Evolutionary conservation across 345 rosid genomes (phyloP), one percentile per base, ranked within the genome.

Genomic region (Arabidopsis arenosa): DNA sequence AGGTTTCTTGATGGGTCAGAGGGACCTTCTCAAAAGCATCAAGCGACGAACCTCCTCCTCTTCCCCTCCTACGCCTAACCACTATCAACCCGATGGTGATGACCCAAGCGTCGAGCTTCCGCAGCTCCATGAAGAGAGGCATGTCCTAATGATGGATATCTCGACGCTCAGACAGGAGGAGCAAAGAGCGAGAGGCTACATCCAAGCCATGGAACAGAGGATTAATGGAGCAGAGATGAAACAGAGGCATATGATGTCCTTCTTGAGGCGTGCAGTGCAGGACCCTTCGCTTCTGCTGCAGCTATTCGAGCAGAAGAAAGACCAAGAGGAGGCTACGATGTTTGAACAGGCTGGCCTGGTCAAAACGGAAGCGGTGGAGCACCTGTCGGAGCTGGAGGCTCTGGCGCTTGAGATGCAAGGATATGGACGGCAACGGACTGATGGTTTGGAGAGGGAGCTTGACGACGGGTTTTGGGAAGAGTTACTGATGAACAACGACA

Each of bases 351-450:
- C 63, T 9, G 47, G 48, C 57, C 36, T 66, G 11, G 72, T 86
- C n/a, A 93, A 89, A 69, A 45, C 40, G 5, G 91, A 87, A 43
- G 82, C 88, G 33, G 37, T 77, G 52, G 96, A 89, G 63, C 73
- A 69, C 26, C 84, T 87, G 35, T 85, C 97, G 7, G 97, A 94
- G 82, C 84, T 94, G 40, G 96, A 94, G 76, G 95, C 81, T 14
- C 87, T 94, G 39, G 95, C 97, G 23, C 36, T 92, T 76, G 98
- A 93, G 80, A 90, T 94, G 91, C 94, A 89, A 81, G 96, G 93
- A 11, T 58, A 72, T 57, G 83, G 90, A 0, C 82, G 84, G 52
- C 66, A 67, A 77, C 78, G 45, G 77, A 76, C 6, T 67, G 15
- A 55, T 78, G 80, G 79, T 40, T 21, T n/a, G 17, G 83, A 65